Evolutionary conservation across 2,329 filamentous ascomycete species (phyloP), one percentile per base, ranked within the genome.

Genomic region (Rutstroemia sp.): DNA sequence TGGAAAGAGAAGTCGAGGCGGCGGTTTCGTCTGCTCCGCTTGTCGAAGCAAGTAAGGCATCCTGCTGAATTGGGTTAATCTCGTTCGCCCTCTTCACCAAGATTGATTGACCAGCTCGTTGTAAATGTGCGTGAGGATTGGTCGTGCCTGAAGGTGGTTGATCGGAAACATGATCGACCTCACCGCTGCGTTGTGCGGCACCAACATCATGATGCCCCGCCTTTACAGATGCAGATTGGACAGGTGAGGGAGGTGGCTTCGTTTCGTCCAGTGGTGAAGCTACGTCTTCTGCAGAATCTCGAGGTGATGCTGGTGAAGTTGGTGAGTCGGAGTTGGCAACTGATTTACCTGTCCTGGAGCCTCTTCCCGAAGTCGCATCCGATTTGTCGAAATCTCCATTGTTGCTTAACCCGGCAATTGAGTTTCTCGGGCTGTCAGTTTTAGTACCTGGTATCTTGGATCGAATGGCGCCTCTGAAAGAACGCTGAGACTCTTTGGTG

Each of bases 81-180:
- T 81, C 76, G 65, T 86, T 84, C 52, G 63, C 86, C 86, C 76
- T 65, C 54, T 67, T 89, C 89, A 96, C 84, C 48, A 99, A 75
- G 62, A 99, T 99, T 0, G 92, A 94, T 69, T 94, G 87, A 51
- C 89, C 90, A 0, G 91, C 89, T 62, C 87, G 83, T 65, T 86
- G 83, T 57, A 79, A 70, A 67, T 82, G 73, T 64, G 78, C 70
- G 71, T 78, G 76, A 69, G 82, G 71, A 71, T 82, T 75, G 61
- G 80, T 80, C 65, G 65, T 78, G 37, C 86, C 87, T 10, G 83
- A 83, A 2, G 90, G 91, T 27, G 92, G 92, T 58, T 87, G 86
- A 68, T 97, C 94, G 14, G 92, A 97, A 19, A 99, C 91, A 64
- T 92, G 85, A 67, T 95, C 94, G 44, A 99, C 91, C 72, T 99